Base-by-base conservation (phyloP, 208 protist genomes). In the Trypanosoma mega region DNA sequence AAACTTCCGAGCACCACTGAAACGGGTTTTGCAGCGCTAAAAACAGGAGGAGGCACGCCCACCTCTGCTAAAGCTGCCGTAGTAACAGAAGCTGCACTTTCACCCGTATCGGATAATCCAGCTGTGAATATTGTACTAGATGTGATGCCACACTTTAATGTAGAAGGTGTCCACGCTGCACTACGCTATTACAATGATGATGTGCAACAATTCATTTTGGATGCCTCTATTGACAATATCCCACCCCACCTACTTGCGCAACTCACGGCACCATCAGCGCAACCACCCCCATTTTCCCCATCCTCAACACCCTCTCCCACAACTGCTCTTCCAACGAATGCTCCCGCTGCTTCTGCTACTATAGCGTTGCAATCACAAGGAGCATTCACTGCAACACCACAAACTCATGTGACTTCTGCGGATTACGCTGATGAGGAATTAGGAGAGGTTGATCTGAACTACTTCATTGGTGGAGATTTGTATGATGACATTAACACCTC, bases 151-250 rank as follows among this genome's bases (percentile, higher is more conserved):
- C 73, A 90, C 55, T 93, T 85, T 63, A 74, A 63, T 34, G 33
- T 73, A 3, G 36, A 61, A 0, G 83, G 85, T 36, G 70, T 93
- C 1, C 63, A 75, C 18, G 65, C 74, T 9, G 84, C 86, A 27
- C 63, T 96, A 5, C 61, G 75, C 50, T 93, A 85, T 61, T 96
- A 96, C 77, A 78, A 83, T 63, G 79, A 86, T 60, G 86, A 96
- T 68, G 82, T 88, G 36, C 82, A 96, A 73, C 90, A 93, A 49
- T 80, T 96, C 66, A 92, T 96, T 53, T 62, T 89, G 41, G 90
- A 93, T 56, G 90, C 90, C 8, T 85, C 77, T 33, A 84, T 90
- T 62, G 82, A 90, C 44, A 93, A 96, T 55, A 48, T 96, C 36
- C 82, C 78, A 27, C 90, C 90, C 16, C 86, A 96, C 60, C 55